Evolutionary conservation across 2,329 filamentous ascomycete genomes (phyloP), one percentile per base, ranked within the genome.

Genomic region (Aspergillus tubingensis): DNA sequence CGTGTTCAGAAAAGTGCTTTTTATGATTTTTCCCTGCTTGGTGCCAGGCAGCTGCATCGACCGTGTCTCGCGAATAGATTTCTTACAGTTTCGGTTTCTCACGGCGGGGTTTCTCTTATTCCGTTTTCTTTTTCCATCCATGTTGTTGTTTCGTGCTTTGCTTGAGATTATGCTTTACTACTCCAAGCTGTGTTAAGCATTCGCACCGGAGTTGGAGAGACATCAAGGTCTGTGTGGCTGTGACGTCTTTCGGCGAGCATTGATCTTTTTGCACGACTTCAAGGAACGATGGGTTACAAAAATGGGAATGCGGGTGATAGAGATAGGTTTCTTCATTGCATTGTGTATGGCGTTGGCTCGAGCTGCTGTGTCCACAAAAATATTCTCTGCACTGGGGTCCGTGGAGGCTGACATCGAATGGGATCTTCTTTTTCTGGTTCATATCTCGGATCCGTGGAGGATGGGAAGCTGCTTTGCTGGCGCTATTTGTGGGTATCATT

Each of bases 341-440:
- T 77, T 77, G 66, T 72, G 68, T 76, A 70, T 74, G 75, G 75
- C 75, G 75, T 77, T 77, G 72, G 72, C 74, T 74, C 74, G 72
- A 75, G 70, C 70, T 72, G 68, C 70, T 69, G 60, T 67, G 63
- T 70, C 63, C 70, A 70, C 67, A 65, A 63, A 67, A 64, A 68
- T 65, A 57, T 74, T 70, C 70, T 75, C 69, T 72, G 62, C 66
- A 68, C 61, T 64, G 63, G 67, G 73, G 68, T 71, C 70, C 70
- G 69, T 68, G 69, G 70, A 68, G 70, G 68, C 64, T 67, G 67
- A 70, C 68, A 62, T 65, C 64, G 60, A 69, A 66, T 67, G 68
- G 68, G 64, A 67, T 64, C 61, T 66, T 62, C 58, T 52, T 66
- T 68, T 65, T 69, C 65, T 69, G 63, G 65, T 57, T 73, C 62